These are phyloP conservation scores for Lactarius evosmus DNA, from an alignment of 768 basidiomycete genomes.

Conservation along the genomic window DNA sequence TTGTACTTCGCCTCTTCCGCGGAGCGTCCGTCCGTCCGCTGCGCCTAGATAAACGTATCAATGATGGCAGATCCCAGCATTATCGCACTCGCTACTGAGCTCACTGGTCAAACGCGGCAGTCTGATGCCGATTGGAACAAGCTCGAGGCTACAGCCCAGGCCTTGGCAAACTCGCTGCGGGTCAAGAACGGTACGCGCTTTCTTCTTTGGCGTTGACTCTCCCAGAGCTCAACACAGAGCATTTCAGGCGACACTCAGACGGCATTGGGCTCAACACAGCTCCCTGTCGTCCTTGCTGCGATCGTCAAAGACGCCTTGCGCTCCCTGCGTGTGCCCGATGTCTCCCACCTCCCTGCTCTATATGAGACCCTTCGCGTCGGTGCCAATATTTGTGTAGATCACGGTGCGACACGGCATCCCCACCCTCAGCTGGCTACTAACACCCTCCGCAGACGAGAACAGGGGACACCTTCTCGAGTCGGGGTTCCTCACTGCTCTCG, in stretches of 20 bases:
- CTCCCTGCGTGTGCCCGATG: conserved; percentile 45
- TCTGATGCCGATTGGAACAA: conserved; percentile 26
- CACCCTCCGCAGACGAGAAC: conserved; percentile 59
- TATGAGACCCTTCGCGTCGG: conserved; percentile 73
- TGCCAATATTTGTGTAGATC: conserved; percentile 84
- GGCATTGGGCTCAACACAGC: conserved; percentile 56
- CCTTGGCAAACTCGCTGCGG: conserved; percentile 23
- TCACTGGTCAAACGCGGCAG: conserved; percentile 15
- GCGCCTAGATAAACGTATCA: background rate
- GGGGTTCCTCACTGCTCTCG: conserved; percentile 62
- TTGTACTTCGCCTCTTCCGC: background rate
- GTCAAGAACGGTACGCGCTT: conserved; percentile 19
- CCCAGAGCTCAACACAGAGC: background rate
- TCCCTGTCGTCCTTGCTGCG: conserved; percentile 63
- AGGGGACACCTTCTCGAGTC: conserved; percentile 67
- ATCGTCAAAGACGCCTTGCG: conserved; percentile 56
- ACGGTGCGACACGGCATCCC: conserved; percentile 46
- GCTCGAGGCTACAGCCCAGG: conserved; percentile 20
- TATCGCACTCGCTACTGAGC: conserved; percentile 21
- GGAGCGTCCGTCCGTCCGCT: background rate
- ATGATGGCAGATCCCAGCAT: conserved; percentile 21
- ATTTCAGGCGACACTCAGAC: conserved; percentile 66
- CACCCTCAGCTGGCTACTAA: conserved; percentile 8
- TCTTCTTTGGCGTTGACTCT: background rate
- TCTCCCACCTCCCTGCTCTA: conserved; percentile 48